Base-by-base conservation (phyloP, 768 basidiomycete genomes). In the Podaxis sp. region DNA sequence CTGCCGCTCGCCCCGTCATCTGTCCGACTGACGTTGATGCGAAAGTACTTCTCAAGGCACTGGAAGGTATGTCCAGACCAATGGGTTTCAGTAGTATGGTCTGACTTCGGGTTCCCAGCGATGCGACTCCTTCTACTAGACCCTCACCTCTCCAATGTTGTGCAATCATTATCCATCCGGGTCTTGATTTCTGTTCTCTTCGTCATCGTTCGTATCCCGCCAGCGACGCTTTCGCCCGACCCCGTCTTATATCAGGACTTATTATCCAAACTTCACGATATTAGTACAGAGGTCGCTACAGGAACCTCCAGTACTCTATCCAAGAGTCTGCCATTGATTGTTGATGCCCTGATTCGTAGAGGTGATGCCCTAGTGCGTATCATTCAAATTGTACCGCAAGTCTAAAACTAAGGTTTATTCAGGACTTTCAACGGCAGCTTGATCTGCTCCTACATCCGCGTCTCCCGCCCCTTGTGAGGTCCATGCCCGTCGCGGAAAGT, bases 371-470 rank as follows among this genome's bases (percentile, higher is more conserved):
- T 70, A 61, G 80, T 80, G 68, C 55, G 78, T 63, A 40, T 43
- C 13, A 6, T 29, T 52, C 15, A 24, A 36, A 24, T 2, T 29
- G 17, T 9, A 52, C 2, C 33, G 33, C 17, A 15, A 5, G 6
- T 15, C 36, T 50, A 22, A 37, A 8, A 37, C 15, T 63, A 22
- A 61, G 40, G 22, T 43, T 7, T 27, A 17, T 19, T 3, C 22
- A 29, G 57, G 64, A 72, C 67, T 68, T 68, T 7, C 74, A 79
- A 63, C 74, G 68, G 22, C 74, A 75, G 38, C 68, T 90, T 52
- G 90, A 91, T 61, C 70, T 87, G 27, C 74, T 93, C 24, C 70
- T 95, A 11, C 93, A 94, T 67, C 92, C 93, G 51, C 87, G 91
- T 22, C 79, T 90, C 4, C 93, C 93, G 8, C 89, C 92, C 7